These are phyloP conservation scores for Iris macrosiphon DNA, from an alignment of 106 monocot species.

Conservation along the genomic window DNA sequence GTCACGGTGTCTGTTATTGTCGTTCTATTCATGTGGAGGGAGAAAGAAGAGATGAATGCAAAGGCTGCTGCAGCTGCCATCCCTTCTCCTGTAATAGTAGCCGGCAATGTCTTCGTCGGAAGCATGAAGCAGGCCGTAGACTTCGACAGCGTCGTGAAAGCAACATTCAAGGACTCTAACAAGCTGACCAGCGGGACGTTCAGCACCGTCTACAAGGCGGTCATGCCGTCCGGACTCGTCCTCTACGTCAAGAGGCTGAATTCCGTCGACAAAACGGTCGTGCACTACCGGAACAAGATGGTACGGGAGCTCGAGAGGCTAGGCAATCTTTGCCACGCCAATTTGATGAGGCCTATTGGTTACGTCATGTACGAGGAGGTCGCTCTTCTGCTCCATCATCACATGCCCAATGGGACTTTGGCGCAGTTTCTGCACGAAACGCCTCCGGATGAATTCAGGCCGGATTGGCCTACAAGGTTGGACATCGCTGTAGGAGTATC, in stretches of 20 bases:
- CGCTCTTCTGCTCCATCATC: conserved; percentile 63
- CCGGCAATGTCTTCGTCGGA: conserved; percentile 54
- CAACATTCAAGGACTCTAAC: conserved; percentile 52
- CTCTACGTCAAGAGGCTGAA: conserved; percentile 66
- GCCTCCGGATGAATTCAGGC: conserved; percentile 8
- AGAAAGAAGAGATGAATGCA: conserved; percentile 58
- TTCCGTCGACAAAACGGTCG: conserved; percentile 63
- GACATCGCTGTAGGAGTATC: conserved; percentile 57
- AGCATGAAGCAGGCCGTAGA: conserved; percentile 75
- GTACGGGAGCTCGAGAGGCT: conserved; percentile 76
- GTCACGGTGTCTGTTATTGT: conserved; percentile 52
- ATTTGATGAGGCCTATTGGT: conserved; percentile 70
- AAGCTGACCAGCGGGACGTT: conserved; percentile 62
- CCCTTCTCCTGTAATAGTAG: conserved; percentile 36
- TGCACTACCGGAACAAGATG: conserved; percentile 66
- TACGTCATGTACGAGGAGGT: conserved; percentile 87
- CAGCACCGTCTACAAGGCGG: conserved; percentile 58
- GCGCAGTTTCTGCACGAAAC: conserved; percentile 42
- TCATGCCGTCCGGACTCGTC: conserved; percentile 76
- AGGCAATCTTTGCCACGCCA: conserved; percentile 46
- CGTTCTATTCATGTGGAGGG: conserved; percentile 56
- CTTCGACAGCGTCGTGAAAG: conserved; percentile 59
- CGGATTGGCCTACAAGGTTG: conserved; percentile 59
- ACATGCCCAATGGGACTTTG: conserved; percentile 74
- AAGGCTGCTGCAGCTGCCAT: conserved; percentile 28